phyloP scores from a whole-genome alignment of 441 rosid species.

The Bocquillonia castaneifolia region DNA sequence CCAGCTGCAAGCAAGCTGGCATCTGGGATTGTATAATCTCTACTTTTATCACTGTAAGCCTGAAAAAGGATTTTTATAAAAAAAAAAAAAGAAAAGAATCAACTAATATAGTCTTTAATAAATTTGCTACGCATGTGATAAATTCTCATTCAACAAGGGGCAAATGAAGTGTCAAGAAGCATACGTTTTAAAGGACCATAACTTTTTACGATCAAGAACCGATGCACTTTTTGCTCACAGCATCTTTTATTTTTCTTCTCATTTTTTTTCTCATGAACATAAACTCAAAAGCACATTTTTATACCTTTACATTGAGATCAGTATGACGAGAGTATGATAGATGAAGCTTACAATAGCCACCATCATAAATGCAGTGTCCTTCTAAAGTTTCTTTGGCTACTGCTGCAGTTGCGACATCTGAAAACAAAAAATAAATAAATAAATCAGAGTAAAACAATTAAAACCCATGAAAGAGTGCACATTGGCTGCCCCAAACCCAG shows the following conservation, averaged over 20 bases:
- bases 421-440: slow-evolving; percentile 23
- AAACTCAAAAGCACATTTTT: slow-evolving; percentile 61
- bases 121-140: neutral
- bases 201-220: slow-evolving; percentile 37
- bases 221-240: slow-evolving; percentile 36
- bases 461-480: neutral
- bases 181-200: slow-evolving; percentile 42
- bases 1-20: slow-evolving; percentile 44
- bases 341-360: slow-evolving; percentile 99
- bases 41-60: slow-evolving; percentile 93
- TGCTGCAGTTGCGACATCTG: slow-evolving; percentile 82
- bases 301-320: slow-evolving; percentile 99
- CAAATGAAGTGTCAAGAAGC: slow-evolving; percentile 43
- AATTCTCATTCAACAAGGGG: slow-evolving; percentile 11
- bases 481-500: neutral
- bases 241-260: slow-evolving; percentile 29
- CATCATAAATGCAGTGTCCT: slow-evolving; percentile 99
- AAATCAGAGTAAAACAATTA: slow-evolving; percentile 13
- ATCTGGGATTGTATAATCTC: slow-evolving; percentile 88
- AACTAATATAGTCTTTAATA: slow-evolving; percentile 7
- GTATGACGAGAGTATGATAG: slow-evolving; percentile 99
- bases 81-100: slow-evolving; percentile 6
- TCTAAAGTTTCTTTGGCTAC: slow-evolving; percentile 89
- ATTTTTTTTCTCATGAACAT: slow-evolving; percentile 39
- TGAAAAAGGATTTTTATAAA: slow-evolving; percentile 23